Percentiles rank a stretch among this genome's conserved stretches.
These are phyloP conservation scores for Mycena kentingensis DNA, from an alignment of 768 basidiomycete species.

Conservation along the genomic window DNA sequence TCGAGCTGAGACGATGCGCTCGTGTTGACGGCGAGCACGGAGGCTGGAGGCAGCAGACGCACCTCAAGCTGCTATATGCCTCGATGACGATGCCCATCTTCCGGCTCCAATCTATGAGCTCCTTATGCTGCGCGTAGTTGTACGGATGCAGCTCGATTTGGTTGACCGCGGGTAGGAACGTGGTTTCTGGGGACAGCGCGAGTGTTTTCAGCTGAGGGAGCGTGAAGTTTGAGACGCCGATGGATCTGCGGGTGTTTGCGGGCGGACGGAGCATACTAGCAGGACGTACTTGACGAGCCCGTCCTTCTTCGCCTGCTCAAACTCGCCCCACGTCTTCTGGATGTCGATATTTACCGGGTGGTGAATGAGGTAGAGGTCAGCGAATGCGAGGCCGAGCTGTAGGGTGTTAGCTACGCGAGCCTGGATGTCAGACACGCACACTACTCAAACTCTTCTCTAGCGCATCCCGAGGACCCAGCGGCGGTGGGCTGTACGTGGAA, in stretches of 20 bases:
- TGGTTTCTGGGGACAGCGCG: conserved; percentile 35
- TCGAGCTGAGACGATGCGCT: conserved; percentile 31
- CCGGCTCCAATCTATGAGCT: conserved; percentile 42
- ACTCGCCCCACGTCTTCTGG: conserved; percentile 39
- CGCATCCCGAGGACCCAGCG: too few species aligned
- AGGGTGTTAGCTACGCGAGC: conserved; percentile 1
- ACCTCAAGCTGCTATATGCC: conserved; percentile 52
- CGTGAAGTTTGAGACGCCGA: conserved; percentile 57
- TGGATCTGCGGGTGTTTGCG: conserved; percentile 37
- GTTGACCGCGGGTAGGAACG: conserved; percentile 36
- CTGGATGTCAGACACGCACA: too few species aligned
- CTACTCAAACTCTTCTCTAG: too few species aligned
- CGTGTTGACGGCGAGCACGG: neutral
- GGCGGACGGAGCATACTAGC: neutral
- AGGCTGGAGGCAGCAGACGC: conserved; percentile 8
- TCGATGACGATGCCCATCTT: conserved; percentile 48
- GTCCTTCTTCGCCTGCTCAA: conserved; percentile 41
- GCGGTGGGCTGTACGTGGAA: too few species aligned
- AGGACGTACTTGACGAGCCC: conserved; percentile 23
- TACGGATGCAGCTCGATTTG: conserved; percentile 54
- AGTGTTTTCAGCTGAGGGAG: conserved; percentile 40
- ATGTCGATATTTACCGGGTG: conserved; percentile 31
- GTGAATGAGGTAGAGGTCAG: conserved; percentile 59
- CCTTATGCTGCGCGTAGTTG: conserved; percentile 44
- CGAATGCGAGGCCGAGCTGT: conserved; percentile 46